Base-by-base conservation (phyloP, 305 asterid species). In the Fraxinus sp. region DNA sequence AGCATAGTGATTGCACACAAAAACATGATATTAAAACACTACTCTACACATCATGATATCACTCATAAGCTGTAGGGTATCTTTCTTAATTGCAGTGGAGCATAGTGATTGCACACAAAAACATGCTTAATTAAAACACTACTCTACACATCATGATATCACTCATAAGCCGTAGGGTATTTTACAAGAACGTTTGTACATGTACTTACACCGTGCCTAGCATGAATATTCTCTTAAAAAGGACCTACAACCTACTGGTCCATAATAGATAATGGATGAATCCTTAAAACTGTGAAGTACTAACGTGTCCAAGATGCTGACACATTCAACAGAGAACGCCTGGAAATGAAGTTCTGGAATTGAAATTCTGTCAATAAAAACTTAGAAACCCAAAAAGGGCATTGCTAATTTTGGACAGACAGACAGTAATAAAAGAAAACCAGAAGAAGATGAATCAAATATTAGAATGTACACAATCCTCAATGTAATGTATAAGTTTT, bases 241-340 rank as follows among this genome's bases (percentile, higher is more conserved):
- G 24, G 49, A 72, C 76, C 46, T 16, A 72, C 26, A 72, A 33
- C 76, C 28, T 33, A 72, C 26, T 33, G 26, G 28, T 18, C 76
- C 46, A 72, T 72, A 72, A 72, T n/a, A 7, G 49, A 72, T n/a
- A 35, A 72, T 72, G 49, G 76, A 72, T n/a, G 76, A 72, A 30
- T 70, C 76, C 76, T 71, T 33, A 72, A 72, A 32, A 72, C 26
- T 72, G 76, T 72, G 22, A 14, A 71, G 46, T 6, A 5, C 1
- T 13, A 71, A 30, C 46, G 8, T 16, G 46, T 71, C 6, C 41
- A 71, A 71, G 18, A 71, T 71, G 76, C 44, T 71, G 76, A 32
- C 41, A 16, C 41, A 71, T 33, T 33, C 76, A 72, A 72, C 75
- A 72, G 76, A 33, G 24, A 33, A 35, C 14, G 39, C 24, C 49